These are phyloP conservation scores for Deuterostichococcus epilithicus DNA, from an alignment of 139 green algal species.

Conservation along the genomic window DNA sequence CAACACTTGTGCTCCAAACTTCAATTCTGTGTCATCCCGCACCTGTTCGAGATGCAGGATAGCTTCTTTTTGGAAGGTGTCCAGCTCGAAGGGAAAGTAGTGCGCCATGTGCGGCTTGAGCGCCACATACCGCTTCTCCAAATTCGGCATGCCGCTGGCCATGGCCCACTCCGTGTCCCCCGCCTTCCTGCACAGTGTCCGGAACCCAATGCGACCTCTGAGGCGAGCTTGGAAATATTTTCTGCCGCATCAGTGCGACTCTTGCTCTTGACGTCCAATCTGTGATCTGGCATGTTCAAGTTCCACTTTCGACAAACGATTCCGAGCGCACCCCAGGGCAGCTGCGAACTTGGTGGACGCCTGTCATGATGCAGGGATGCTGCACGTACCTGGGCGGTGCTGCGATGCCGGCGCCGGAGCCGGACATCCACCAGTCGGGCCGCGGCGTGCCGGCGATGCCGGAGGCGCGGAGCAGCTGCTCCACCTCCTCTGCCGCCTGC, in stretches of 20 bases:
- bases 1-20: too few relatives aligned
- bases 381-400: not conserved
- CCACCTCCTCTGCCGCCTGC: not conserved
- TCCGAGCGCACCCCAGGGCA: too few relatives aligned
- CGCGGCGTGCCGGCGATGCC: not conserved
- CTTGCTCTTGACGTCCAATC: too few relatives aligned
- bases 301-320: too few relatives aligned
- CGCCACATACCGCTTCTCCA: slow-evolving; percentile 21
- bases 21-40: not conserved
- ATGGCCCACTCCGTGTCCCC: slow-evolving; percentile 18
- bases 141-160: slow-evolving; percentile 19
- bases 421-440: not conserved
- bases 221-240: slow-evolving; percentile 9
- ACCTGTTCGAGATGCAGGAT: slow-evolving; percentile 72
- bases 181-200: not conserved
- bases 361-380: not conserved
- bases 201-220: slow-evolving; percentile 5
- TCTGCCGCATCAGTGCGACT: too few relatives aligned
- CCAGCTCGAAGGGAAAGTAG: slow-evolving; percentile 84
- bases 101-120: slow-evolving; percentile 29
- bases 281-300: too few relatives aligned
- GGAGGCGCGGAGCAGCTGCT: not conserved
- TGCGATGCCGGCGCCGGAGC: not conserved
- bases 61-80: slow-evolving; percentile 93
- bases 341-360: too few relatives aligned